These are phyloP conservation scores for Coemansia sp. DNA, from an alignment of 192 early-diverging fungal genomes.

Conservation along the genomic window DNA sequence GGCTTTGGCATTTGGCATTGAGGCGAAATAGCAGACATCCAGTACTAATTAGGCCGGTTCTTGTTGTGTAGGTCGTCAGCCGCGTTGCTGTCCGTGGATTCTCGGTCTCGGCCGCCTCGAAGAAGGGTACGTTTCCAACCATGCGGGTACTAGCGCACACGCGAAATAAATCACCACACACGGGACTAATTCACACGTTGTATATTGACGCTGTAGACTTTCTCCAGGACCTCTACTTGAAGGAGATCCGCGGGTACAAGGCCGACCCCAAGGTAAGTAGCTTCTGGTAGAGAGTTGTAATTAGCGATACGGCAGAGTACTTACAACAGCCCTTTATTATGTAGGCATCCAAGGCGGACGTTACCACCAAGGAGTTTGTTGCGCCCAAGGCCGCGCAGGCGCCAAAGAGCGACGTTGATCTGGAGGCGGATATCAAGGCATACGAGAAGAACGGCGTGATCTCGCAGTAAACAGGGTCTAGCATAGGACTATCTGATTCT, in stretches of 20 bases:
- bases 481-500: not conserved
- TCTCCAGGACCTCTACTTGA: slow-evolving; percentile 48
- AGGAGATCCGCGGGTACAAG: slow-evolving; percentile 53
- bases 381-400: slow-evolving; percentile 39
- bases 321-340: not conserved
- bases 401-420: slow-evolving; percentile 44
- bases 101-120: slow-evolving; percentile 23
- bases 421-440: slow-evolving; percentile 37
- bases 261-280: slow-evolving; percentile 38
- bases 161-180: not conserved
- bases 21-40: not conserved
- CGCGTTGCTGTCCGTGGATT: slow-evolving; percentile 34
- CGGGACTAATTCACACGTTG: not conserved
- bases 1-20: not conserved
- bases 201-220: slow-evolving; percentile 23
- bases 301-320: not conserved
- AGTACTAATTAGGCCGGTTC: not conserved
- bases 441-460: slow-evolving; percentile 42
- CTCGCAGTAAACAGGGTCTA: slow-evolving; percentile 16
- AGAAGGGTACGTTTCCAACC: slow-evolving; percentile 24
- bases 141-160: not conserved
- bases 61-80: slow-evolving; percentile 23
- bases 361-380: slow-evolving; percentile 42
- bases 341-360: slow-evolving; percentile 41
- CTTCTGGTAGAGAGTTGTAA: not conserved